A percentile compares a stretch with the other conserved stretches of the same genome.
These are phyloP conservation scores for Malania oleifera DNA, from an alignment of 164 flowering plant genomes.

Conservation along the genomic window DNA sequence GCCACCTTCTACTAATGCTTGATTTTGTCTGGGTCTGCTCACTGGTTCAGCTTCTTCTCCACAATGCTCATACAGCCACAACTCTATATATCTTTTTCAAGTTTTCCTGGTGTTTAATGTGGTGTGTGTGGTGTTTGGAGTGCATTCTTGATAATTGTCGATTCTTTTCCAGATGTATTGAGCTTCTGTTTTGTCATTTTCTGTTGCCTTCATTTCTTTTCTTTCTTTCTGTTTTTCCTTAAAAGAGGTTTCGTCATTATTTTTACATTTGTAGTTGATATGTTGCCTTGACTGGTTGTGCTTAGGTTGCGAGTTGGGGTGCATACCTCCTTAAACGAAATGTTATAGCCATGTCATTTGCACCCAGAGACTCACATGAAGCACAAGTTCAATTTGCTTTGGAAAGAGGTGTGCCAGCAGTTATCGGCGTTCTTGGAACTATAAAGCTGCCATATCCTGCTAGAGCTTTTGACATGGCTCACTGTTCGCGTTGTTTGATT, in stretches of 20 bases:
- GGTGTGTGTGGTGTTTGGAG: no score
- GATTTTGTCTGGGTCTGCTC: background rate
- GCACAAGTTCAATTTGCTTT: constrained; percentile 49
- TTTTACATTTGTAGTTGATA: background rate
- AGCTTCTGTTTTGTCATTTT: background rate
- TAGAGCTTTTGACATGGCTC: constrained; percentile 47
- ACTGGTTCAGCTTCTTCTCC: background rate
- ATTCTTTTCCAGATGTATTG: no score
- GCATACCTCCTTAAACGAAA: constrained; percentile 45
- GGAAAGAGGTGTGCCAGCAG: constrained; percentile 52
- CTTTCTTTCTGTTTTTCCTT: background rate
- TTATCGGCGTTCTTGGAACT: constrained; percentile 49
- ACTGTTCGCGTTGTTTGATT: constrained; percentile 47
- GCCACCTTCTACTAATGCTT: constrained; percentile 5
- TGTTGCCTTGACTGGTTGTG: background rate
- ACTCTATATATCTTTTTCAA: no score
- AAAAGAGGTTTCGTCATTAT: background rate
- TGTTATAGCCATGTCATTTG: constrained; percentile 52
- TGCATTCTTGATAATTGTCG: no score
- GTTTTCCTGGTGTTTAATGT: background rate
- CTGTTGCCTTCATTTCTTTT: background rate
- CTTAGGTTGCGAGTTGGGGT: constrained; percentile 47
- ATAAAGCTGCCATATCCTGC: constrained; percentile 45
- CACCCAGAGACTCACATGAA: constrained; percentile 54
- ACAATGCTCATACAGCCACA: no score